Percentiles rank a stretch among this genome's conserved stretches.
Evolutionary conservation across 2,329 filamentous ascomycete genomes (phyloP).

Genomic region (Colletotrichum truncatum): DNA sequence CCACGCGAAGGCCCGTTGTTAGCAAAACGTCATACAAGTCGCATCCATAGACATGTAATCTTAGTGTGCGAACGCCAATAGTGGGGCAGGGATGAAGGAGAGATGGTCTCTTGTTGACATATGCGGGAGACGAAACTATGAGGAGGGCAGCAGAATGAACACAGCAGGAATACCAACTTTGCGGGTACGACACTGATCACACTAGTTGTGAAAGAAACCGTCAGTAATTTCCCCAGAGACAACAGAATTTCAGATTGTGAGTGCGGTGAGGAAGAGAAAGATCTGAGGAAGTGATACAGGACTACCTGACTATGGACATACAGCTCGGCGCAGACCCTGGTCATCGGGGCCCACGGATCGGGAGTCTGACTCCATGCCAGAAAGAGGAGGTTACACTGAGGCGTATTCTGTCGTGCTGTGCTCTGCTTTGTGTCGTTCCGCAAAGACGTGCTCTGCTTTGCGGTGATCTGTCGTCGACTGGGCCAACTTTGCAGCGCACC

Average conservation of each 20-base stretch:
- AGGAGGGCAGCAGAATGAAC: not conserved
- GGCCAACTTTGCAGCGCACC: not conserved
- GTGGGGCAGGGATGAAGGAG: not conserved
- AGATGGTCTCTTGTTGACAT: too few species aligned
- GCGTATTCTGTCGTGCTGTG: not conserved
- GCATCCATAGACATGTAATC: not conserved
- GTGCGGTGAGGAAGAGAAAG: not conserved
- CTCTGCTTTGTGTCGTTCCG: not conserved
- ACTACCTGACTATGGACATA: conserved; percentile 39
- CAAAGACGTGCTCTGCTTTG: not conserved
- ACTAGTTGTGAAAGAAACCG: conserved; percentile 40
- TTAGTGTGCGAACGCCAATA: not conserved
- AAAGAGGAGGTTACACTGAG: not conserved
- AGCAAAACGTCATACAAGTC: conserved; percentile 16
- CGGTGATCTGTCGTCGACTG: not conserved
- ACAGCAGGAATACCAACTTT: conserved; percentile 45
- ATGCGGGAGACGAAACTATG: too few species aligned
- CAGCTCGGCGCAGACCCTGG: conserved; percentile 43
- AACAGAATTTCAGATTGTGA: not conserved
- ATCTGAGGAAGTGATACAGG: not conserved
- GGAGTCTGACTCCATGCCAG: conserved; percentile 25
- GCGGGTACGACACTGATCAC: conserved; percentile 54
- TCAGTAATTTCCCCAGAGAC: conserved; percentile 24
- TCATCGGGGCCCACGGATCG: conserved; percentile 42
- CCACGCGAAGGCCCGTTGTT: conserved; percentile 18